These are phyloP conservation scores for Chaetomium cochliodes DNA, from an alignment of 495 filamentous ascomycete species.

Conservation along the genomic window DNA sequence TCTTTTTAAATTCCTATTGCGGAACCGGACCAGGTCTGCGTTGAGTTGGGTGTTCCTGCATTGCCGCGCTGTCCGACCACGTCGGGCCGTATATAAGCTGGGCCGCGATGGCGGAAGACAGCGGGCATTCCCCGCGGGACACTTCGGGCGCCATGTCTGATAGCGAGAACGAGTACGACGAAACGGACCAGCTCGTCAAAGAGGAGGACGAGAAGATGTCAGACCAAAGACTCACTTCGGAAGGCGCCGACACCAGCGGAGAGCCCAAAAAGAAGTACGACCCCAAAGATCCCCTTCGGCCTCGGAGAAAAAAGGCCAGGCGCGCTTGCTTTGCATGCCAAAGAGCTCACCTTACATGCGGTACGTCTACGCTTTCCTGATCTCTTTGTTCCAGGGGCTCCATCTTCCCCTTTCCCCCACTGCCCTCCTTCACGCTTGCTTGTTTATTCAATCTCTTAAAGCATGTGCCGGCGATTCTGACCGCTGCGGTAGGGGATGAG, in stretches of 20 bases:
- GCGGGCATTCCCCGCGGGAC: conserved; percentile 45
- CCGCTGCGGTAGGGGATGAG: conserved; percentile 56
- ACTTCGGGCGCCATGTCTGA: conserved; percentile 57
- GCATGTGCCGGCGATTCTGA: conserved; percentile 9
- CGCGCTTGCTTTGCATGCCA: conserved; percentile 96
- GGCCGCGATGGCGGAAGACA: conserved; percentile 50
- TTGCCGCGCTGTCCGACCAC: conserved; percentile 27
- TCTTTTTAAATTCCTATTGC: conserved; percentile 28
- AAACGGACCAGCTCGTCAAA: conserved; percentile 43
- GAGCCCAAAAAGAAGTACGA: conserved; percentile 62
- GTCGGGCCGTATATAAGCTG: conserved; percentile 45
- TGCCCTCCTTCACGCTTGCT: neutral
- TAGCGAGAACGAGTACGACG: conserved; percentile 55
- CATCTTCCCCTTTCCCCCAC: neutral
- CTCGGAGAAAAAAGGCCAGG: conserved; percentile 91
- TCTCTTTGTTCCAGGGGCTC: neutral
- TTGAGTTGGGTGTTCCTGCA: conserved; percentile 39
- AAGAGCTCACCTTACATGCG: conserved; percentile 94
- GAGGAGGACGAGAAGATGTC: conserved; percentile 61
- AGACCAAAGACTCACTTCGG: conserved; percentile 49
- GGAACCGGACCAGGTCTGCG: conserved; percentile 21
- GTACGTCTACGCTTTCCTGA: conserved; percentile 55
- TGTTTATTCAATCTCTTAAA: neutral
- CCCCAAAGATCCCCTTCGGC: conserved; percentile 81
- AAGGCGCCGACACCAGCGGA: conserved; percentile 43